These are phyloP conservation scores for Suhomyces guaymorum DNA, from an alignment of 1,139 yeast species.

Conservation along the genomic window DNA sequence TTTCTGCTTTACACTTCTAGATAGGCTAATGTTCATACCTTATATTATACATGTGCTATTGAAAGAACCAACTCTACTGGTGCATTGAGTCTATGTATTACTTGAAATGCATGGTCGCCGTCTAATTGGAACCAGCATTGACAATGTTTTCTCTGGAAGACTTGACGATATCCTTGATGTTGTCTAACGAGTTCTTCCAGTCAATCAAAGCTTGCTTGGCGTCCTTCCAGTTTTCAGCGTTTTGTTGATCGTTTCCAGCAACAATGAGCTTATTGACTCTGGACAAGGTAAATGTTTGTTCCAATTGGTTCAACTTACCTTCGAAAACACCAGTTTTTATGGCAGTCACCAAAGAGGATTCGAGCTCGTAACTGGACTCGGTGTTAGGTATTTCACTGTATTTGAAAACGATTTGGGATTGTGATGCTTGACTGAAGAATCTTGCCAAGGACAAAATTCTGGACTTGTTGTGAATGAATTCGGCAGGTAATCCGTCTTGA, in stretches of 20 bases:
- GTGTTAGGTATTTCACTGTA: constrained; percentile 43
- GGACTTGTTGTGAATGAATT: constrained; percentile 37
- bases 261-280: constrained; percentile 46
- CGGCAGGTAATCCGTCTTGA: constrained; percentile 21
- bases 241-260: constrained; percentile 37
- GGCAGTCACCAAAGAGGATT: constrained; percentile 44
- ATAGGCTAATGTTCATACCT: not conserved
- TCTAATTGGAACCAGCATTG: constrained; percentile 23
- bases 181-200: constrained; percentile 45
- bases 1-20: no score
- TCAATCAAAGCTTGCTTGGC: constrained; percentile 38
- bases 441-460: constrained; percentile 46
- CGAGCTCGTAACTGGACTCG: constrained; percentile 39
- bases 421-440: constrained; percentile 32
- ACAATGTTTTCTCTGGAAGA: constrained; percentile 48
- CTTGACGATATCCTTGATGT: constrained; percentile 47
- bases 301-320: constrained; percentile 51
- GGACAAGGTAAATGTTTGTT: constrained; percentile 43
- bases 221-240: constrained; percentile 38
- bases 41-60: not conserved
- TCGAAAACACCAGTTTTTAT: constrained; percentile 48
- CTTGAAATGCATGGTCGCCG: not conserved
- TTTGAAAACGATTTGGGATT: constrained; percentile 31
- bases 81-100: not conserved
- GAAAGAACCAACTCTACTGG: not conserved